A percentile compares a stretch with the other conserved stretches of the same genome.
These are phyloP conservation scores for Talaromyces trachyspermus DNA, from an alignment of 495 filamentous ascomycete genomes.

Conservation along the genomic window DNA sequence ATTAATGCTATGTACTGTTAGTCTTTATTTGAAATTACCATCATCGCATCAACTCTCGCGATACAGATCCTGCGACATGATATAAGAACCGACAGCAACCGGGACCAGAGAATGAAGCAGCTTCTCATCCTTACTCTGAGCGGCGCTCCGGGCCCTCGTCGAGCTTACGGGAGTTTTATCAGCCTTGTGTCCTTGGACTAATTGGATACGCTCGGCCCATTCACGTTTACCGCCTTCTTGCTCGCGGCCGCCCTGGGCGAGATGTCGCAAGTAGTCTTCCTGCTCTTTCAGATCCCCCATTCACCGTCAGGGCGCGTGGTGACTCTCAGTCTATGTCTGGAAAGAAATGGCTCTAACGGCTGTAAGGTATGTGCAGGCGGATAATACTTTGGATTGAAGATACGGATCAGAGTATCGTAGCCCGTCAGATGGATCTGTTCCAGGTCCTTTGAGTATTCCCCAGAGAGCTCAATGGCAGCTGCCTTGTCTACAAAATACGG, in stretches of 20 bases:
- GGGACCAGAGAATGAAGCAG: slow-evolving; percentile 56
- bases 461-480: slow-evolving; percentile 50
- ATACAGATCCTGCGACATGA: slow-evolving; percentile 34
- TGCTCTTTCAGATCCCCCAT: slow-evolving; percentile 57
- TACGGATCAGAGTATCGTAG: slow-evolving; percentile 79
- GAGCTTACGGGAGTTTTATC: slow-evolving; percentile 62
- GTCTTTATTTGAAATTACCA: slow-evolving; percentile 8
- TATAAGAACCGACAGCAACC: slow-evolving; percentile 52
- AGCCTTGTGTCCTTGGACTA: slow-evolving; percentile 54
- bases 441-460: slow-evolving; percentile 35
- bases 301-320: slow-evolving; percentile 60
- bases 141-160: slow-evolving; percentile 66
- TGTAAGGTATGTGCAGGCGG: slow-evolving; percentile 43
- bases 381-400: slow-evolving; percentile 84
- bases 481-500: slow-evolving; percentile 87
- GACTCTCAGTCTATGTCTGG: slow-evolving; percentile 60
- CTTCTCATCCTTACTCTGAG: slow-evolving; percentile 41
- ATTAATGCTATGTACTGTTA: background rate
- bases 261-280: slow-evolving; percentile 43
- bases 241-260: slow-evolving; percentile 46
- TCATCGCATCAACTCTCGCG: slow-evolving; percentile 6
- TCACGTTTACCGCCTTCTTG: slow-evolving; percentile 49
- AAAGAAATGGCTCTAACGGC: slow-evolving; percentile 61
- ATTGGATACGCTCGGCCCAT: slow-evolving; percentile 65
- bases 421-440: slow-evolving; percentile 77